These are phyloP conservation scores for Colletotrichum horii DNA, from an alignment of 2,329 filamentous ascomycete genomes.

Conservation along the genomic window DNA sequence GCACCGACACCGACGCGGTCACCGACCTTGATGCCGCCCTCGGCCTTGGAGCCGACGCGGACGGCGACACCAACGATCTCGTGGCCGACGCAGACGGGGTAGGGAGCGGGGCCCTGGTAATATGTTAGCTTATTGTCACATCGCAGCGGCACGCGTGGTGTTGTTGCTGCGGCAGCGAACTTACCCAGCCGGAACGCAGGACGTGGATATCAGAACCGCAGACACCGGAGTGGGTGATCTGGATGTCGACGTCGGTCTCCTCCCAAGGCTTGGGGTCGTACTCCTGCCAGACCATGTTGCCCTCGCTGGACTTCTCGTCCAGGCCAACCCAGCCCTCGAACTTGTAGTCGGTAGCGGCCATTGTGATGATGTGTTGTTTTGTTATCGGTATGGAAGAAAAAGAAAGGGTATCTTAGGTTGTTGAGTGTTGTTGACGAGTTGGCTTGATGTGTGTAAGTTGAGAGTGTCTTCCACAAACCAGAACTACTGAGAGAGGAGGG, in stretches of 20 bases:
- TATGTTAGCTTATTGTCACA: not conserved
- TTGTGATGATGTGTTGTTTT: conserved; percentile 21
- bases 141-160: not conserved
- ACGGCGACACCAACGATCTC: conserved; percentile 54
- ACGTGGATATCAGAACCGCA: conserved; percentile 68
- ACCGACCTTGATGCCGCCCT: conserved; percentile 52
- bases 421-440: not conserved
- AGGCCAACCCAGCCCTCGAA: conserved; percentile 58
- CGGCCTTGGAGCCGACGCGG: conserved; percentile 48
- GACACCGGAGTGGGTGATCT: conserved; percentile 69
- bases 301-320: conserved; percentile 44
- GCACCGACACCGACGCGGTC: conserved; percentile 65
- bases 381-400: not conserved
- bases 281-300: conserved; percentile 59
- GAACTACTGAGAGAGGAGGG: not conserved
- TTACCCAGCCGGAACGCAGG: conserved; percentile 59
- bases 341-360: conserved; percentile 43
- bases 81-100: conserved; percentile 24
- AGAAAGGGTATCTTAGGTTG: not conserved
- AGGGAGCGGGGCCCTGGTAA: conserved; percentile 15
- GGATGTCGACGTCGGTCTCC: conserved; percentile 69
- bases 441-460: not conserved
- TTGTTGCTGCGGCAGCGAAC: conserved; percentile 12
- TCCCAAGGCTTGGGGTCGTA: conserved; percentile 70
- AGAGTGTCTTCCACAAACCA: not conserved